Evolutionary conservation across 306 rosid genomes (phyloP), one percentile per base, ranked within the genome.

Genomic region (Datisca glomerata): DNA sequence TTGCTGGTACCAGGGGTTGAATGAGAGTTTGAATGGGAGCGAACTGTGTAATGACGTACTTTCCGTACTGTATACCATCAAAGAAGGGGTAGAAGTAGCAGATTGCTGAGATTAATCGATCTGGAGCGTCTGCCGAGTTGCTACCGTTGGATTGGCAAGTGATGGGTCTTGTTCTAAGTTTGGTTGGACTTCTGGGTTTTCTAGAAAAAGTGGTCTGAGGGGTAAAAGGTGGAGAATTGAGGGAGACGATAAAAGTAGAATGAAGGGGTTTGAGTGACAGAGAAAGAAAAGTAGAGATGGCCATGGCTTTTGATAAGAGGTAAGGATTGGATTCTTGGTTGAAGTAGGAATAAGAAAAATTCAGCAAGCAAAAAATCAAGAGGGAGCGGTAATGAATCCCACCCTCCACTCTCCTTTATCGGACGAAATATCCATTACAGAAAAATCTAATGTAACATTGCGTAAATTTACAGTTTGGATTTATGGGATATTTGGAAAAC

Each of bases 61-160:
- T 87, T 0, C 97, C 97, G 33, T 82, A 87, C 40, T 87, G 97
- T 2, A 87, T 51, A 1, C 94, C 94, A 33, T 87, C 97, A 41
- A 87, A 79, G 65, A 87, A 82, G 2, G 97, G 97, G 75, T 82
- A 87, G 55, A 87, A 79, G 65, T 87, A 87, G 25, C 85, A 80
- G 34, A 84, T 46, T 13, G 93, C 98, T 2, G 98, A 75, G 66
- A 89, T 83, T 8, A 89, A 29, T 24, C 98, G 80, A 66, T 89
- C 93, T 1, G 86, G 59, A 24, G 32, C 54, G 59, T 87, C 94
- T 1, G 63, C 89, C 5, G 94, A 64, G 49, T 73, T 59, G 55
- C 31, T 56, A 20, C 57, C 73, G 11, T 83, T 76, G 74, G 94
- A 87, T 60, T 70, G 75, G 63, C 75, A 64, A 10, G 71, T 55